Base-by-base conservation (phyloP, 169 alveolate genomes). In the Plasmodium vivax region DNA sequence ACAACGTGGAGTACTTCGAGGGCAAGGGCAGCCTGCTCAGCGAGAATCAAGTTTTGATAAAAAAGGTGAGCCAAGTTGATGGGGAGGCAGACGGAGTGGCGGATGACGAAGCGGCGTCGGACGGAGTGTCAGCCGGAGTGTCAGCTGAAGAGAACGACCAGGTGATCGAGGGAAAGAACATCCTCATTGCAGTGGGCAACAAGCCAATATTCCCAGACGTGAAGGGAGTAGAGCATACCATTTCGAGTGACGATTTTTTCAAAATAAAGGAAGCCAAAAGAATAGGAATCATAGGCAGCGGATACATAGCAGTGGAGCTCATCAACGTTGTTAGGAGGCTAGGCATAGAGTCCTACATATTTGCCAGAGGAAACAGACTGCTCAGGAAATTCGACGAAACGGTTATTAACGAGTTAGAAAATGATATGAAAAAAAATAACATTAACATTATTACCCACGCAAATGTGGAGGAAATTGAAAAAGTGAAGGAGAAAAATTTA, bases 301-400 rank as follows among this genome's bases (percentile, higher is more conserved):
- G 99, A 3, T 99, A 98, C 96, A 98, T 98, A 43, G 99, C 99
- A 0, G 97, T 97, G 36, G 99, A 99, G 95, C 93, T 98, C 92
- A 98, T 98, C 2, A 98, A 98, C n/a, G 97, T 99, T 68, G 88
- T 98, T 41, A 96, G 96, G 62, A 96, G 98, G 16, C 93, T 99
- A 80, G 99, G 99, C 30, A 93, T 94, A 30, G 98, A 99, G 83
- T 97, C 98, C 0, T 97, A 97, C 41, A 95, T 98, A 47, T 94
- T 98, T 73, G 96, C 96, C 10, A 95, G 99, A 74, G 93, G 96
- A 36, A 88, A 83, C 12, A 94, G 88, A 32, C 58, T 96, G 3
- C 92, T 97, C 79, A 88, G 97, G 54, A 94, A 93, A 47, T 95
- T 90, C 58, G 96, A 95, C 54, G 79, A 45, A 41, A 38, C 94